Base-by-base conservation (phyloP, 495 filamentous ascomycete genomes). In the Acidomyces sp. region DNA sequence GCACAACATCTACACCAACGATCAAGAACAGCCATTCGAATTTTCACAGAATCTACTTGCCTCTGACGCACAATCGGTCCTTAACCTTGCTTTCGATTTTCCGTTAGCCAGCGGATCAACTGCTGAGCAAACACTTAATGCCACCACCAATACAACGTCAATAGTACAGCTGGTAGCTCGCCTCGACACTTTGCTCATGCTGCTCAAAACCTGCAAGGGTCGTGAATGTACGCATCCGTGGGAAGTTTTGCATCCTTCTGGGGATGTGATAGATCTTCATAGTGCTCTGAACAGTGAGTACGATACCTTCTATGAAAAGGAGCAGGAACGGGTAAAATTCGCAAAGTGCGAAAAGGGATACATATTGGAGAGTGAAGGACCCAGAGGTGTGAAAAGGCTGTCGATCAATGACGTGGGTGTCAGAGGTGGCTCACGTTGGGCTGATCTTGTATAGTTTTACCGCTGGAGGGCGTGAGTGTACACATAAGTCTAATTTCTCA, bases 351-450 rank as follows among this genome's bases (percentile, higher is more conserved):
- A 34, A 18, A 34, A 18, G 31, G 31, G 31, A 12, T 75, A 78
- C 38, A 56, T 80, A 7, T 24, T 73, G 0, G 72, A 70, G 33
- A 67, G 72, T 0, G 76, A 80, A 49, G 76, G 76, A 0, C 71
- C 73, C 39, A 25, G 17, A 25, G 15, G 45, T 16, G 31, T 16
- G 31, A 34, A 16, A 16, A 9, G 9, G n/a, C n/a, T n/a, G n/a
- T n/a, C n/a, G n/a, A n/a, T n/a, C n/a, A n/a, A n/a, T n/a, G n/a
- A n/a, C n/a, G n/a, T n/a, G n/a, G n/a, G n/a, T n/a, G n/a, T n/a
- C n/a, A n/a, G n/a, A n/a, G n/a, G n/a, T n/a, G n/a, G n/a, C n/a
- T n/a, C n/a, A n/a, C n/a, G n/a, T n/a, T n/a, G n/a, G n/a, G n/a
- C n/a, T n/a, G n/a, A n/a, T n/a, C n/a, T n/a, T n/a, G n/a, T n/a